These are phyloP conservation scores for Naganishia sp. DNA, from an alignment of 1,284 basidiomycete genomes.

Conservation along the genomic window DNA sequence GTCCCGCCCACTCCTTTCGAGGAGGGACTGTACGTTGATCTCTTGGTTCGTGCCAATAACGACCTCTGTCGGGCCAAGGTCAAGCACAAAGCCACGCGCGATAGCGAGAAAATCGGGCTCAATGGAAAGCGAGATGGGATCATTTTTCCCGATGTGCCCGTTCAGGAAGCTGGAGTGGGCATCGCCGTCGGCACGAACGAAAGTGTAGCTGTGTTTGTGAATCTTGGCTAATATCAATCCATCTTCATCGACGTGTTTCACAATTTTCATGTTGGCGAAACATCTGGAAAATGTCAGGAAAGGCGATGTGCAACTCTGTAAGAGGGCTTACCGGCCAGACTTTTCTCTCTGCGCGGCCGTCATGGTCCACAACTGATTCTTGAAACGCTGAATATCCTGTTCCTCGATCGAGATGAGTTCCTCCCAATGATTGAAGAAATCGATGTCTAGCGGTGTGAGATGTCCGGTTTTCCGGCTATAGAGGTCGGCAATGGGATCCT, in stretches of 20 bases:
- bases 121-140: constrained; percentile 80
- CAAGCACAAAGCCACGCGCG: constrained; percentile 77
- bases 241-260: constrained; percentile 49
- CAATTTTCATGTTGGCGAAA: constrained; percentile 75
- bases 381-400: constrained; percentile 75
- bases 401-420: constrained; percentile 83
- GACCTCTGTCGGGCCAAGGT: constrained; percentile 66
- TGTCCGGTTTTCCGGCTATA: constrained; percentile 80
- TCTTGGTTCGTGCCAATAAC: constrained; percentile 78
- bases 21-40: constrained; percentile 63
- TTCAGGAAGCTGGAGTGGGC: constrained; percentile 63
- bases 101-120: constrained; percentile 81
- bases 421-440: constrained; percentile 93
- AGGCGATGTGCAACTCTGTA: neutral
- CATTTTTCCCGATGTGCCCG: constrained; percentile 75
- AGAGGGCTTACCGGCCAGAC: constrained; percentile 63
- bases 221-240: constrained; percentile 54
- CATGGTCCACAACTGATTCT: constrained; percentile 93
- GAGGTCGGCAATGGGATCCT: constrained; percentile 71
- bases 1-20: constrained; percentile 51
- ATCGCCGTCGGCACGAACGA: constrained; percentile 55
- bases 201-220: constrained; percentile 65
- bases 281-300: constrained; percentile 51
- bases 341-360: constrained; percentile 74
- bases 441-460: constrained; percentile 66